Evolutionary conservation across 2,329 filamentous ascomycete species (phyloP).

Genomic region (Arachnopeziza araneosa): DNA sequence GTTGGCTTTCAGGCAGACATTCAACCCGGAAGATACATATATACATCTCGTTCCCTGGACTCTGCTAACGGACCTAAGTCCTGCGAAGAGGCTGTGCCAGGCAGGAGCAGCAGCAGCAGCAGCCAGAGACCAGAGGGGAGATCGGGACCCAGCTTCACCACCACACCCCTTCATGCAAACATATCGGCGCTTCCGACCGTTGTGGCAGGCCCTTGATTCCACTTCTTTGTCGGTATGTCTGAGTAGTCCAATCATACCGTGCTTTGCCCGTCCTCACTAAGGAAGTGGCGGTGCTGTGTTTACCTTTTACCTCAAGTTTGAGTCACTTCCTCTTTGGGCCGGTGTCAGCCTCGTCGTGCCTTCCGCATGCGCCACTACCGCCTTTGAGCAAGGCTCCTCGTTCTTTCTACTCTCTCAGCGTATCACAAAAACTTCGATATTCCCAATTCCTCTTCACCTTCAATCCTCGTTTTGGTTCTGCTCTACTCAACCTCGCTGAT

Average conservation of each 20-base stretch:
- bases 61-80: slow-evolving; percentile 6
- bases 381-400: not conserved
- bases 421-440: not conserved
- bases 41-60: not conserved
- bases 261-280: not conserved
- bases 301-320: not conserved
- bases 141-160: not conserved
- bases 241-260: too few species aligned
- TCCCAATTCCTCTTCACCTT: not conserved
- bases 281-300: not conserved
- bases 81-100: slow-evolving; percentile 9
- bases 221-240: not conserved
- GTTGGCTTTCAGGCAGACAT: not conserved
- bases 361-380: not conserved
- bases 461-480: not conserved
- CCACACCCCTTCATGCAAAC: not conserved
- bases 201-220: not conserved
- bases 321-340: slow-evolving; percentile 1
- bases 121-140: not conserved
- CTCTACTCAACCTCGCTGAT: not conserved
- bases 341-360: not conserved
- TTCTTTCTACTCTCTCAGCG: not conserved
- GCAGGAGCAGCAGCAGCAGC: not conserved
- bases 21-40: not conserved
- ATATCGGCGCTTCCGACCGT: not conserved